phyloP scores from a whole-genome alignment of 2,329 filamentous ascomycete species.

The Ophiostoma sp. region DNA sequence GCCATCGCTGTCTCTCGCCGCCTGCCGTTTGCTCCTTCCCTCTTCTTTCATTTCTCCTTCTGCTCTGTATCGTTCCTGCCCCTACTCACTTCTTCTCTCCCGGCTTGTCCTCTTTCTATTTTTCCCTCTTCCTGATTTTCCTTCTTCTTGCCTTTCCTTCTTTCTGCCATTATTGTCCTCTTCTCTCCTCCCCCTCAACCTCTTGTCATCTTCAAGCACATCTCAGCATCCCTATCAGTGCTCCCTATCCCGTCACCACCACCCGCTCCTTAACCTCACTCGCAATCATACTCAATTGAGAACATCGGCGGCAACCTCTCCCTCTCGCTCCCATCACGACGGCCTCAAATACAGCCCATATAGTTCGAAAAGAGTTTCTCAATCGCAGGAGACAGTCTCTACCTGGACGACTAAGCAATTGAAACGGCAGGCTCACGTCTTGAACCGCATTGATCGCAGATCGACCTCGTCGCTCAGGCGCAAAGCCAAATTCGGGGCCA shows the following conservation, averaged over 20 bases:
- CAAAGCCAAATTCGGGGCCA: not conserved
- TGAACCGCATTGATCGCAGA: conserved; percentile 1
- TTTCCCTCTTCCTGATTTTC: not conserved
- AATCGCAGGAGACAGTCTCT: not conserved
- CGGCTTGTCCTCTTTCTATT: not conserved
- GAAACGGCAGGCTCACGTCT: not conserved
- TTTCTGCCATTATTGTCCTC: not conserved
- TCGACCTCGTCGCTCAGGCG: not conserved
- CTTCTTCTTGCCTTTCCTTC: not conserved
- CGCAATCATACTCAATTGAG: conserved; percentile 3
- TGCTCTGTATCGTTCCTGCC: not conserved
- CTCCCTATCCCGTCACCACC: not conserved
- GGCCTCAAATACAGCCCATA: not conserved
- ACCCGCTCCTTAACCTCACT: not conserved
- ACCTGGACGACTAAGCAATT: not conserved
- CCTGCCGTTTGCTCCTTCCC: conserved; percentile 2
- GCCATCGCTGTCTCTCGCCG: not conserved
- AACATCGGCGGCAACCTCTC: not conserved
- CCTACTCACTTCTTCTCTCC: not conserved
- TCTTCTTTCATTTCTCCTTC: conserved; percentile 5
- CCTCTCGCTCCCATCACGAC: not conserved
- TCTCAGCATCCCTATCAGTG: not conserved
- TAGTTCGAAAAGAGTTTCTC: not conserved
- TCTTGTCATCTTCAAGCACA: not conserved
- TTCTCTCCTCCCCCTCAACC: not conserved